Conservation (phyloP, 2,329 filamentous ascomycete species). For the Trichoderma atrobrunneum region DNA sequence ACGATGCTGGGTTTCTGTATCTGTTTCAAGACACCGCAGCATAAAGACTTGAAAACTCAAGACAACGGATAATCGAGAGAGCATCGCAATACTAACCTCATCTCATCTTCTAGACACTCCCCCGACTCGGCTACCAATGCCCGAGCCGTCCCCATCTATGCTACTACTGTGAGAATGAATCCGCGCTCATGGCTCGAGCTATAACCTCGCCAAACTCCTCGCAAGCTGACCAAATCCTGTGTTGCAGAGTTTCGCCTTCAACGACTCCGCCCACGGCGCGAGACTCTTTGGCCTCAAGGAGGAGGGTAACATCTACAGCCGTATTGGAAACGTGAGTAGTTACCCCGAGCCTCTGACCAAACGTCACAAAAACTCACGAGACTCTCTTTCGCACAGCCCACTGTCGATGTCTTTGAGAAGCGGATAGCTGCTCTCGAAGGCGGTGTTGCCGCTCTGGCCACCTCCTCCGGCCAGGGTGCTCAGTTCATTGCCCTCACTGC, state of each 20-base stretch:
- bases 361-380: not conserved
- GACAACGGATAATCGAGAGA: not conserved
- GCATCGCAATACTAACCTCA: not conserved
- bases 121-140: constrained; percentile 80
- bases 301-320: constrained; percentile 95
- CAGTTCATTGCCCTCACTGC: constrained; percentile 88
- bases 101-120: constrained; percentile 59
- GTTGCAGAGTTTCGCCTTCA: constrained; percentile 78
- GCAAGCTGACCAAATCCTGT: not conserved
- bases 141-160: constrained; percentile 93
- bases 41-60: not conserved
- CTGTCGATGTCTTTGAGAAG: constrained; percentile 94
- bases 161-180: constrained; percentile 60
- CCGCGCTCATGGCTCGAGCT: not conserved
- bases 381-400: constrained; percentile 58
- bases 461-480: constrained; percentile 82
- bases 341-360: not conserved
- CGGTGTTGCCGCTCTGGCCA: constrained; percentile 79
- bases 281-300: constrained; percentile 96
- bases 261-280: constrained; percentile 93
- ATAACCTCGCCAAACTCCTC: not conserved
- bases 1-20: not conserved
- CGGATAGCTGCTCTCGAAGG: constrained; percentile 93
- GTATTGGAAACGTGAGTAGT: constrained; percentile 79
- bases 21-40: not conserved